A percentile compares a stretch with the other conserved stretches of the same genome.
Conservation (phyloP, 805 yeast species). For the Candida tammaniensis region DNA sequence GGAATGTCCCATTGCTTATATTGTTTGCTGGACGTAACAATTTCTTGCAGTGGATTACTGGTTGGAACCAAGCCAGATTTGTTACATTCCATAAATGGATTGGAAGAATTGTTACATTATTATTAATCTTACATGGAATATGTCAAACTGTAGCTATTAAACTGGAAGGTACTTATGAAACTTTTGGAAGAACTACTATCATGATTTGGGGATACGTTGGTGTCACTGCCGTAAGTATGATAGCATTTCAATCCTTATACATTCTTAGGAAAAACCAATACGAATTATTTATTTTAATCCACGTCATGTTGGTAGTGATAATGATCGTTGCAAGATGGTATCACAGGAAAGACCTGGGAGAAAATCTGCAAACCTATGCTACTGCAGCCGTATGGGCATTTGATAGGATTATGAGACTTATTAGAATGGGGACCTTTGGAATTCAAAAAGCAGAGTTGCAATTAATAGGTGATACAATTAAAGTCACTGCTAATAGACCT, state of each 20-base stretch:
- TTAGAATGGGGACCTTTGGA: conserved; percentile 59
- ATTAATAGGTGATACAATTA: conserved; percentile 37
- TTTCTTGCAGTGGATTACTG: conserved; percentile 59
- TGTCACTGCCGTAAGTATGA: conserved; percentile 19
- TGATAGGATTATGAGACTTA: conserved; percentile 59
- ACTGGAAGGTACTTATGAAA: conserved; percentile 22
- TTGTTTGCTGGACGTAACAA: conserved; percentile 56
- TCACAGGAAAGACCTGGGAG: conserved; percentile 34
- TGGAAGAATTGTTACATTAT: conserved; percentile 47
- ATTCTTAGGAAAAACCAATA: conserved; percentile 32
- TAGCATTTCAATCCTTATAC: conserved; percentile 27
- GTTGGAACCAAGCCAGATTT: conserved; percentile 61
- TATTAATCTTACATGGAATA: conserved; percentile 53
- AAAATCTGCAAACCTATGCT: conserved; percentile 38
- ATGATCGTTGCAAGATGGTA: conserved; percentile 45
- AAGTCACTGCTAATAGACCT: conserved; percentile 32
- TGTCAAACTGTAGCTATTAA: conserved; percentile 43
- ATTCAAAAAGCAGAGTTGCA: conserved; percentile 47
- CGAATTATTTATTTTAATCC: conserved; percentile 32
- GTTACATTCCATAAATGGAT: conserved; percentile 64
- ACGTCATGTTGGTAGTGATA: conserved; percentile 33
- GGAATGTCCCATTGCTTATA: conserved; percentile 26
- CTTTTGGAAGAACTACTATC: conserved; percentile 30
- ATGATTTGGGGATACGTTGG: conserved; percentile 10
- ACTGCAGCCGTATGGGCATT: conserved; percentile 65